Conservation (phyloP, 192 early-diverging fungal genomes). For the Globomyces pollinis-pini region DNA sequence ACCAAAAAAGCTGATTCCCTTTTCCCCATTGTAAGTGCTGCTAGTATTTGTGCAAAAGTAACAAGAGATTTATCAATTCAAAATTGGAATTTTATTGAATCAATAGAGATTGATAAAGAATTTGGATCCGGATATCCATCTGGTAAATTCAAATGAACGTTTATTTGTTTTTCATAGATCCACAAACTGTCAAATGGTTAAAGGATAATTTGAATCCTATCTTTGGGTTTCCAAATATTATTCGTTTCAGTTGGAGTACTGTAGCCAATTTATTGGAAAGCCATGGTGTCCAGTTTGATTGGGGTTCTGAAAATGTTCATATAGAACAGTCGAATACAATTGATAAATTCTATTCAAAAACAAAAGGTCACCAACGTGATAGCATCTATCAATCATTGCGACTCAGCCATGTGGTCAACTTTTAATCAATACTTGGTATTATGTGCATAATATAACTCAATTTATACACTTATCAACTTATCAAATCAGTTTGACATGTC, state of each 20-base stretch:
- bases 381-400: too few relatives aligned
- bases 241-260: slow-evolving; percentile 95
- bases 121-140: slow-evolving; percentile 93
- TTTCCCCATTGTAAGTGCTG: slow-evolving; percentile 92
- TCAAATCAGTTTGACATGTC: neutral
- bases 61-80: slow-evolving; percentile 63
- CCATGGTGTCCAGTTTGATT: slow-evolving; percentile 43
- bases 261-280: slow-evolving; percentile 64
- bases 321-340: neutral
- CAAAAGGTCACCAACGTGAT: too few relatives aligned
- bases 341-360: too few relatives aligned
- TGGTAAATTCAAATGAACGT: too few relatives aligned
- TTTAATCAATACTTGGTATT: too few relatives aligned
- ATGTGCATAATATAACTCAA: too few relatives aligned
- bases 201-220: slow-evolving; percentile 65
- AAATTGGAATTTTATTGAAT: slow-evolving; percentile 62
- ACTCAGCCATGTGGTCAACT: too few relatives aligned
- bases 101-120: slow-evolving; percentile 39
- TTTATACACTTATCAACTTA: neutral
- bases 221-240: slow-evolving; percentile 87
- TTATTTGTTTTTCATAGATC: too few relatives aligned
- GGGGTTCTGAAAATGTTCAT: slow-evolving; percentile 22
- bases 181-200: slow-evolving; percentile 85
- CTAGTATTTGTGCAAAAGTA: slow-evolving; percentile 93
- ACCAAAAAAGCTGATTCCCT: slow-evolving; percentile 89